Evolutionary conservation across 2,329 filamentous ascomycete genomes (phyloP).

Genomic region (Alternaria sp.): DNA sequence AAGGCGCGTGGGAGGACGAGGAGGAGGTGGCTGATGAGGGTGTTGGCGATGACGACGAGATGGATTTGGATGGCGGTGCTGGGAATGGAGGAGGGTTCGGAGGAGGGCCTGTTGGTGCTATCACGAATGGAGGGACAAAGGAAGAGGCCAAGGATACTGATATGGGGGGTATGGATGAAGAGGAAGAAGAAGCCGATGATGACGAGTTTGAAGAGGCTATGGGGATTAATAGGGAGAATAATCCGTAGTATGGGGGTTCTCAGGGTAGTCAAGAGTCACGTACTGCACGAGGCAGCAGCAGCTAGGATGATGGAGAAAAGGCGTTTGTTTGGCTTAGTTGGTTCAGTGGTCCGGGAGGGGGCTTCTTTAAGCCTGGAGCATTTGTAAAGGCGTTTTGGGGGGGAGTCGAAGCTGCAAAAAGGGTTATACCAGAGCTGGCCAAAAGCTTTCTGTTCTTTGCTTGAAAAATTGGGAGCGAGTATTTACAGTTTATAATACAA

Average conservation of each 20-base stretch:
- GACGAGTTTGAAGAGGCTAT: conserved; percentile 56
- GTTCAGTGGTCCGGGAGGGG: not conserved
- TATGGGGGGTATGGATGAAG: conserved; percentile 46
- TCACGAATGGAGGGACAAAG: conserved; percentile 21
- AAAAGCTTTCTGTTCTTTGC: not conserved
- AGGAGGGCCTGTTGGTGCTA: conserved; percentile 37
- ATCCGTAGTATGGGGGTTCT: not conserved
- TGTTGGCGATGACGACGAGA: conserved; percentile 71
- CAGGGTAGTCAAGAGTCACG: no score
- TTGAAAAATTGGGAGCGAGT: not conserved
- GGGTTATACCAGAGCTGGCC: conserved; percentile 38
- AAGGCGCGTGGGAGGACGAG: conserved; percentile 69
- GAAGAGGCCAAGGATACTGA: conserved; percentile 36
- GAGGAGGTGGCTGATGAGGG: conserved; percentile 73
- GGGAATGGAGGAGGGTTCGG: conserved; percentile 47
- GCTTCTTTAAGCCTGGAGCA: not conserved
- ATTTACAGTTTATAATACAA: conserved; percentile 27
- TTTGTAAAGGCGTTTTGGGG: conserved; percentile 25
- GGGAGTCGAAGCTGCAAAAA: not conserved
- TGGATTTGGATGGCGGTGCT: conserved; percentile 16
- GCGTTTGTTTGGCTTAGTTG: conserved; percentile 4
- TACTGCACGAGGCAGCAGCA: not conserved
- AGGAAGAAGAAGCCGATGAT: conserved; percentile 52
- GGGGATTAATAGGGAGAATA: conserved; percentile 26
- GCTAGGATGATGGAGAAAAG: not conserved